Base-by-base conservation (phyloP, 495 filamentous ascomycete species). In the Friedmanniomyces endolithicus region DNA sequence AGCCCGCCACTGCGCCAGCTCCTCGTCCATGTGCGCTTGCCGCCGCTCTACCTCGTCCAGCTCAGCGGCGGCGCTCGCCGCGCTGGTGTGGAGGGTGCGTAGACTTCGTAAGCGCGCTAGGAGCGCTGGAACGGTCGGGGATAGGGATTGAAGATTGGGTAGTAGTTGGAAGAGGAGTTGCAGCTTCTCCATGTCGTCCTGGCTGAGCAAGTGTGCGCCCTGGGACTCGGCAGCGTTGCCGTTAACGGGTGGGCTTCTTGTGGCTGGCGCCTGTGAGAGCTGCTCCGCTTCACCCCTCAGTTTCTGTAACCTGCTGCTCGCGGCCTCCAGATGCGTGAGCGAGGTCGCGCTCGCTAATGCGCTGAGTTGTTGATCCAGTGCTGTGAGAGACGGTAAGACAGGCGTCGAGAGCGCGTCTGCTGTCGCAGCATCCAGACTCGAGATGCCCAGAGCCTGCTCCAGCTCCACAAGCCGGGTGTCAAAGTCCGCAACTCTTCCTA, bases 1-100 rank as follows among this genome's bases (percentile, higher is more conserved):
- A 59, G 88, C 85, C 47, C 79, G 79, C 94, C 94, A 98, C 64
- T 82, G 80, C 67, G 80, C 79, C 37, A 98, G 83, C 65, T 97
- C 92, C 12, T 71, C 71, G 11, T 75, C 80, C 84, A 92, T 90
- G 53, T 90, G 86, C 14, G 78, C 80, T 64, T 97, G 92, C 43
- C 80, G 75, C 61, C 75, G 77, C 69, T 95, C 89, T 12, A 94
- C 71, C 55, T 78, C 79, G 44, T 83, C 79, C 43, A 99, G 72
- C 0, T 76, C 83, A 53, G 88, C 81, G n/a, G 82, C 79, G 6
- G 92, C 90, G n/a, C 79, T 80, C 23, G 85, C 89, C 2, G 94
- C 90, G 59, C 86, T 87, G 0, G 87, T 81, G 62, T 99, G 92
- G 33, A 96, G 83, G 22, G 82, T 78, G 55, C 87, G 78, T 46